Base-by-base conservation (phyloP, 73 alveolate species). In the Tetrahymena borealis region DNA sequence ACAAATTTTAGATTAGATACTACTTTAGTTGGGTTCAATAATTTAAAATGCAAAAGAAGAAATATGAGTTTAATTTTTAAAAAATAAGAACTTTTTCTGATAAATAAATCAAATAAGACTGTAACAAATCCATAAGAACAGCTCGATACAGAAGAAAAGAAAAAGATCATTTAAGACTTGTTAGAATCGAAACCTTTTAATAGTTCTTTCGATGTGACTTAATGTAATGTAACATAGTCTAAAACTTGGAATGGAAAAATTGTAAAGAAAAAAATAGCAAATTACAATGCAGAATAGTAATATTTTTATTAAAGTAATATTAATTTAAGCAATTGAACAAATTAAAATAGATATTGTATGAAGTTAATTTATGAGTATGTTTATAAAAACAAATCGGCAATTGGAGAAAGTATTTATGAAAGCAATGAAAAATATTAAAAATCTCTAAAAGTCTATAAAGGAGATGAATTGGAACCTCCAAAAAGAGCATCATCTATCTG, bases 101-200 rank as follows among this genome's bases (percentile, higher is more conserved):
- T 96, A 6, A 96, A 96, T 78, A 38, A 95, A 92, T 94, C 94
- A 39, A 94, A 94, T 31, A 42, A 92, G 85, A 96, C 91, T 0
- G 38, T 96, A 10, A 96, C 96, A 13, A 94, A 96, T 90, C 99
- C 99, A 15, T 78, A 94, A 4, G 99, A 96, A 90, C 97, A 96
- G 60, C 94, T 96, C 33, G 99, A 96, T 91, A 39, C 39, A 33
- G 99, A 96, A 28, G 99, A 96, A 90, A 96, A 94, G 78, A 40
- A 93, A 20, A 97, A 97, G 37, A 94, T 96, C 11, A 35, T 95
- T 38, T 94, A 96, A 8, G 99, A 96, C 78, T 96, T 96, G 41
- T 91, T 96, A 36, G 95, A 96, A 33, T 92, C 97, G 31, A 97
- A 96, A 13, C 97, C 98, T 28, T 79, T 96, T 10, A 79, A 92